Conservation (phyloP, 2,329 filamentous ascomycete genomes). For the Ramichloridium luteum region DNA sequence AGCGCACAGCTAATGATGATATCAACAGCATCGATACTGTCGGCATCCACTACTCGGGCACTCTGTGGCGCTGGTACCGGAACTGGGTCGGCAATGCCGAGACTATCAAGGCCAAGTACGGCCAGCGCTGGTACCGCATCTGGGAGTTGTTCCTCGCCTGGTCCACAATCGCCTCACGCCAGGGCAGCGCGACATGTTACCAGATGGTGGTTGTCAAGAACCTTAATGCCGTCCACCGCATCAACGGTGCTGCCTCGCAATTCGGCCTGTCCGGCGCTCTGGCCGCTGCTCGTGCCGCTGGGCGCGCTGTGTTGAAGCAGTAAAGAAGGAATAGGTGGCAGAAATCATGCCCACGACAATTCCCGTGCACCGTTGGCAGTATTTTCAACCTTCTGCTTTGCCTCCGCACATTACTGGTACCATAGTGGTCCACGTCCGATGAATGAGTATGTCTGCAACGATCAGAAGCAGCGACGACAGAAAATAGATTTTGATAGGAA, state of each 20-base stretch:
- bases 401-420: too few species aligned
- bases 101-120: slow-evolving; percentile 89
- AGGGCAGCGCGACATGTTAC: slow-evolving; percentile 72
- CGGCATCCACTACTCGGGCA: slow-evolving; percentile 90
- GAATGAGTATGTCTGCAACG: too few species aligned
- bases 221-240: slow-evolving; percentile 69
- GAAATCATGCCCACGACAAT: too few species aligned
- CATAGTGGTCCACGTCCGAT: too few species aligned
- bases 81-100: slow-evolving; percentile 93
- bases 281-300: slow-evolving; percentile 30
- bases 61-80: slow-evolving; percentile 93
- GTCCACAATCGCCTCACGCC: slow-evolving; percentile 68
- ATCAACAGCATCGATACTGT: slow-evolving; percentile 59
- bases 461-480: too few species aligned
- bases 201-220: slow-evolving; percentile 81
- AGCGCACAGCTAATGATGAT: too few species aligned
- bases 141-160: slow-evolving; percentile 85
- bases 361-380: too few species aligned
- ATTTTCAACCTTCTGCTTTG: too few species aligned
- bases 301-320: slow-evolving; percentile 1
- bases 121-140: slow-evolving; percentile 83
- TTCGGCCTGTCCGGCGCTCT: slow-evolving; percentile 56
- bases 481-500: too few species aligned
- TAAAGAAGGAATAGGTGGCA: too few species aligned
- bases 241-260: slow-evolving; percentile 59